Evolutionary conservation across 1,284 basidiomycete genomes (phyloP), one percentile per base, ranked within the genome.

Genomic region (Ganoderma boninense): DNA sequence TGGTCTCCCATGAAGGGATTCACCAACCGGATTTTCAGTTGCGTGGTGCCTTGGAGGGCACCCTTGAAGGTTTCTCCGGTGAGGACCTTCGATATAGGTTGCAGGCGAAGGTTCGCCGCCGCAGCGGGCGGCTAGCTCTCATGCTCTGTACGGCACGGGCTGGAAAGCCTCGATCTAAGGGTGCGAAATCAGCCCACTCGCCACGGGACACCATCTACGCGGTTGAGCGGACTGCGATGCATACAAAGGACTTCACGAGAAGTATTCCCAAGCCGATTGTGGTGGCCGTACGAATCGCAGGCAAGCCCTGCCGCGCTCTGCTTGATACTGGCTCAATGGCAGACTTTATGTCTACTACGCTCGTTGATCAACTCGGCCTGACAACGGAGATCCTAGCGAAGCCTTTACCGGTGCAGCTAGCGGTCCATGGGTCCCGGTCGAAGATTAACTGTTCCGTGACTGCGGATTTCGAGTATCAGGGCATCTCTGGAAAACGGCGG

Each of bases 151-250:
- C n/a, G n/a, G n/a, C n/a, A n/a, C n/a, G n/a, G n/a, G n/a, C n/a
- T n/a, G n/a, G n/a, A n/a, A n/a, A n/a, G n/a, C n/a, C n/a, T n/a
- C n/a, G n/a, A n/a, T n/a, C n/a, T n/a, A n/a, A n/a, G n/a, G n/a
- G n/a, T n/a, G n/a, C n/a, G n/a, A n/a, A n/a, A n/a, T n/a, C n/a
- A n/a, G n/a, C n/a, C n/a, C n/a, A n/a, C n/a, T n/a, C n/a, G n/a
- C n/a, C n/a, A n/a, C n/a, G n/a, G n/a, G n/a, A n/a, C n/a, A n/a
- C n/a, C n/a, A n/a, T n/a, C n/a, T 5, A 14, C 2, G 26, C 29
- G 6, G 29, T 10, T 74, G 78, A 7, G 75, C 80, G 0, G 67
- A 82, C n/a, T 78, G 81, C 5, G 77, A 77, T 0, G 14, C 71
- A 29, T 0, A 60, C 8, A 68, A 76, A 0, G 76, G 80, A 35